phyloP scores from a whole-genome alignment of 208 protist genomes.

The Crithidia expoeki region DNA sequence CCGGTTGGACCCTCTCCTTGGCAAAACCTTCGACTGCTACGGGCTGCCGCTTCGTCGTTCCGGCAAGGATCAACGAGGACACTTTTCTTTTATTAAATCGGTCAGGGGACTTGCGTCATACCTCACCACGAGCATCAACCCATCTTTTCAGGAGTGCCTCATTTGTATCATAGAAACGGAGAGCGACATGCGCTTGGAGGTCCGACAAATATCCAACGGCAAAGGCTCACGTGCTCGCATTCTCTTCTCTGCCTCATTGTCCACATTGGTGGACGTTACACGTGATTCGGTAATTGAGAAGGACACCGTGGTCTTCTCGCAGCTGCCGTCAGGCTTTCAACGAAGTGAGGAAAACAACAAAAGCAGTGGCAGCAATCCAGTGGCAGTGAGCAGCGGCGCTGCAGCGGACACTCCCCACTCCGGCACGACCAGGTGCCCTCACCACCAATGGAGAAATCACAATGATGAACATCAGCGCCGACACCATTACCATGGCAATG shows the following conservation, averaged over 20 bases:
- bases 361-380: background rate
- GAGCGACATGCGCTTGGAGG: slow-evolving; percentile 48
- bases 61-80: slow-evolving; percentile 1
- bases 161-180: slow-evolving; percentile 37
- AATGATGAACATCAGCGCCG: background rate
- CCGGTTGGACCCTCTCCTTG: slow-evolving; percentile 34
- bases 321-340: slow-evolving; percentile 31
- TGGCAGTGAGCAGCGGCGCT: slow-evolving; percentile 2
- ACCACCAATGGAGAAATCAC: too few relatives aligned
- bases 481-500: background rate
- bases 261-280: slow-evolving; percentile 51
- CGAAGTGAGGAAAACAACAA: slow-evolving; percentile 7
- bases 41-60: slow-evolving; percentile 30
- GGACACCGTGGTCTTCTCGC: slow-evolving; percentile 50
- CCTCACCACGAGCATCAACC: slow-evolving; percentile 47
- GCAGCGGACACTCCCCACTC: background rate
- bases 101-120: slow-evolving; percentile 43
- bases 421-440: background rate
- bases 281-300: slow-evolving; percentile 51
- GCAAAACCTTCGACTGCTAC: slow-evolving; percentile 47
- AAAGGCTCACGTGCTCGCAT: slow-evolving; percentile 11
- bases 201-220: slow-evolving; percentile 21
- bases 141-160: slow-evolving; percentile 53
- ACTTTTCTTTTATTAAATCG: slow-evolving; percentile 34
- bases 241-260: slow-evolving; percentile 37